These are phyloP conservation scores for Ulmus americana DNA, from an alignment of 331 rosid genomes.

Conservation along the genomic window DNA sequence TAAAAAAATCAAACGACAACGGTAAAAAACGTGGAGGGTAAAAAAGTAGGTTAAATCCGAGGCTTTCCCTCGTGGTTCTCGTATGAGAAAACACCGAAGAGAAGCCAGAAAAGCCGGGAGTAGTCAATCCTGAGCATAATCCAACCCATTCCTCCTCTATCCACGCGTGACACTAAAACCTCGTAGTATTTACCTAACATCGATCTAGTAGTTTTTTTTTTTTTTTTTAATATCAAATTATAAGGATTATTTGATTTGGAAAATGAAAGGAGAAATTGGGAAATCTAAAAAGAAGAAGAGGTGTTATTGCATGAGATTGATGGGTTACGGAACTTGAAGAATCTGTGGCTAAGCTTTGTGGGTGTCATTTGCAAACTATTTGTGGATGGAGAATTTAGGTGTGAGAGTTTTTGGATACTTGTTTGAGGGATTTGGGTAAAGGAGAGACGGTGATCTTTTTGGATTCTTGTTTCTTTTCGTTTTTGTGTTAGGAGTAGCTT, in stretches of 20 bases:
- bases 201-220: conserved; percentile 20
- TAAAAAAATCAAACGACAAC: not conserved
- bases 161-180: conserved; percentile 26
- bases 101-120: conserved; percentile 57
- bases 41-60: conserved; percentile 34
- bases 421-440: not conserved
- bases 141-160: conserved; percentile 41
- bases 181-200: conserved; percentile 49
- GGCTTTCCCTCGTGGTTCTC: conserved; percentile 65
- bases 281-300: conserved; percentile 7
- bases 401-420: not conserved
- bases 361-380: conserved; percentile 21
- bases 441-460: not conserved
- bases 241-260: too few relatives aligned
- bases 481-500: too few relatives aligned
- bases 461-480: not conserved
- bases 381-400: not conserved
- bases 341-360: conserved; percentile 35
- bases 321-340: conserved; percentile 56
- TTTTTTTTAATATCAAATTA: conserved; percentile 6
- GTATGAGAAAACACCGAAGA: conserved; percentile 50
- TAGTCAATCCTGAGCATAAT: conserved; percentile 52
- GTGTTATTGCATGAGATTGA: not conserved
- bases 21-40: not conserved
- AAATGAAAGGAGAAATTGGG: conserved; percentile 33